A percentile compares a stretch with the other conserved stretches of the same genome.
Conservation (phyloP, 2,329 filamentous ascomycete species). For the Exophiala sp. region DNA sequence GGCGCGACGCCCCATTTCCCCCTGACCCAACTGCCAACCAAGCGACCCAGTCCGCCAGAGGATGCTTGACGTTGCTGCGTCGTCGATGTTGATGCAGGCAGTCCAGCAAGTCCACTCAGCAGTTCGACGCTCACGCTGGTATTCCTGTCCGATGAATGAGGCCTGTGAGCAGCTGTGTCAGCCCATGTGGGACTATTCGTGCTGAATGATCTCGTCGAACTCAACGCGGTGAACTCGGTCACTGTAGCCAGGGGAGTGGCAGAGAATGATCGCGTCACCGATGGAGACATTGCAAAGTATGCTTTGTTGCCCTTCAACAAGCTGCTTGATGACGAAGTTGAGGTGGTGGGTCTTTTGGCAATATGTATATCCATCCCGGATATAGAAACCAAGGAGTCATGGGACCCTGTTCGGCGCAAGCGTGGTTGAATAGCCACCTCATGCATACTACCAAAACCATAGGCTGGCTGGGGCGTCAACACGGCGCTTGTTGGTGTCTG, state of each 20-base stretch:
- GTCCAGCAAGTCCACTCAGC: constrained; percentile 25
- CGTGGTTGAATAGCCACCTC: constrained; percentile 6
- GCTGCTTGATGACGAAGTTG: constrained; percentile 44
- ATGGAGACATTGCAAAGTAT: constrained; percentile 31
- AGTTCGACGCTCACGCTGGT: constrained; percentile 22
- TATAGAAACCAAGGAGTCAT: constrained; percentile 84
- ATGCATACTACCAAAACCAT: constrained; percentile 3
- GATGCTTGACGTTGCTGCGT: constrained; percentile 26
- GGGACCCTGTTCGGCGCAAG: constrained; percentile 64
- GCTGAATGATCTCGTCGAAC: constrained; percentile 33
- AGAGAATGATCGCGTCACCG: constrained; percentile 17
- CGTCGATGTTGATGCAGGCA: constrained; percentile 16
- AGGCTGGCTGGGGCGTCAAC: background rate
- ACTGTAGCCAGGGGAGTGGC: constrained; percentile 48
- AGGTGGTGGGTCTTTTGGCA: constrained; percentile 67
- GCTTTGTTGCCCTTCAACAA: constrained; percentile 23
- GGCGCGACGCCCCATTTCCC: constrained; percentile 57
- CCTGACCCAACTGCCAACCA: constrained; percentile 60
- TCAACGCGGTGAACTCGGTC: constrained; percentile 49
- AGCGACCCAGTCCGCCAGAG: constrained; percentile 43
- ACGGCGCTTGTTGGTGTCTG: background rate
- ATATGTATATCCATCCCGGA: constrained; percentile 88
- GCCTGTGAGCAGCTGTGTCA: background rate
- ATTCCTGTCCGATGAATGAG: constrained; percentile 6
- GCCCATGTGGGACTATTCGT: background rate